These are phyloP conservation scores for Bonia amplexicaulis DNA, from an alignment of 176 grass and related monocot genomes.

Conservation along the genomic window DNA sequence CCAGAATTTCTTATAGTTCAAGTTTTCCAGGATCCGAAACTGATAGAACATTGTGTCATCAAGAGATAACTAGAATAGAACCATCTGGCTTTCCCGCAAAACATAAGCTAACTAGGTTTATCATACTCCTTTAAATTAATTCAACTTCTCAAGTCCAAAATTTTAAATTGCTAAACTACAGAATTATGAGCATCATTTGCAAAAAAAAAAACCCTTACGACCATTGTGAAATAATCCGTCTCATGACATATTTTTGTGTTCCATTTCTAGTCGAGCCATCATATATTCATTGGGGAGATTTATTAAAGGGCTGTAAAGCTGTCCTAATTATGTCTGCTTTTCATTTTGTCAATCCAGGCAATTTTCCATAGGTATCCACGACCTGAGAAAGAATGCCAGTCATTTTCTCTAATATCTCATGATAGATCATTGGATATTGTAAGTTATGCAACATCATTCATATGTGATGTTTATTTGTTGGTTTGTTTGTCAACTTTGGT, in stretches of 20 bases:
- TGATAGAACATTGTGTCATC: neutral
- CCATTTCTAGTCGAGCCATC: neutral
- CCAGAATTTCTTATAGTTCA: neutral
- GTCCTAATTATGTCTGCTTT: slow-evolving; percentile 4
- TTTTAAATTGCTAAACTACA: neutral
- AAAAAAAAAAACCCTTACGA: neutral
- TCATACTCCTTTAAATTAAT: neutral
- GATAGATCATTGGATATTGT: slow-evolving; percentile 77
- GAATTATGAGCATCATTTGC: neutral
- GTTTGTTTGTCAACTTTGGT: slow-evolving; percentile 1
- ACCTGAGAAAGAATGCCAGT: slow-evolving; percentile 85
- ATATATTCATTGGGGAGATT: neutral
- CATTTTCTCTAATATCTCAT: slow-evolving; percentile 80
- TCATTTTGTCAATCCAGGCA: slow-evolving; percentile 41
- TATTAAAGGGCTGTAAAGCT: neutral
- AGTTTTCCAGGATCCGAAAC: neutral
- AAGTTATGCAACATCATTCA: slow-evolving; percentile 29
- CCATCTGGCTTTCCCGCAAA: neutral
- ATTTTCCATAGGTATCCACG: slow-evolving; percentile 86
- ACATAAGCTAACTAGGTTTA: neutral
- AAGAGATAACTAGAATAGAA: neutral
- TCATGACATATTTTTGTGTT: neutral
- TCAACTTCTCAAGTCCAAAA: neutral
- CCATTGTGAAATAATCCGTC: neutral
- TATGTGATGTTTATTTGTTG: neutral